Evolutionary conservation across 225 moss, liverwort and hornwort species (phyloP).

Genomic region (Lunularia cruciata): DNA sequence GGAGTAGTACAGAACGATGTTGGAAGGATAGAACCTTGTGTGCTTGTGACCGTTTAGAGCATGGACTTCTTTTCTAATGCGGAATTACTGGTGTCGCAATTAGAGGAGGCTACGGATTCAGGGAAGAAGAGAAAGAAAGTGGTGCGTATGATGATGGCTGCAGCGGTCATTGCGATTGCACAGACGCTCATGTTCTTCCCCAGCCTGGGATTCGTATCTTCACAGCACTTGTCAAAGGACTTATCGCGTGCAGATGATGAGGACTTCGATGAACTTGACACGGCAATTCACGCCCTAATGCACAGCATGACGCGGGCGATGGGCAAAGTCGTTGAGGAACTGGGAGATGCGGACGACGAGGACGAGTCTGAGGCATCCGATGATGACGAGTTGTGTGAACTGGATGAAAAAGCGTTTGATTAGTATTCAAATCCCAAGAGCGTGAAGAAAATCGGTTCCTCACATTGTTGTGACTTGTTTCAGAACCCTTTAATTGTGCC

Average conservation of each 20-base stretch:
- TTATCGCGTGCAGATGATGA: background rate
- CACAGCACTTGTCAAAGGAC: background rate
- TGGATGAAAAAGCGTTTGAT: too few relatives aligned
- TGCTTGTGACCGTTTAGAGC: too few relatives aligned
- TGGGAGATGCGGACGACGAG: background rate
- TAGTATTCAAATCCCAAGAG: too few relatives aligned
- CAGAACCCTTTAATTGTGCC: too few relatives aligned
- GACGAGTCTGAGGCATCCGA: slow-evolving; percentile 7
- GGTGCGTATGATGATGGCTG: slow-evolving; percentile 13
- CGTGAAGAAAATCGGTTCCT: too few relatives aligned
- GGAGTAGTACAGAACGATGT: too few relatives aligned
- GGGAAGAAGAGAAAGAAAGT: slow-evolving; percentile 2
- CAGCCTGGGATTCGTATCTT: slow-evolving; percentile 4
- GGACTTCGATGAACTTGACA: background rate
- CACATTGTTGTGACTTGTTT: too few relatives aligned
- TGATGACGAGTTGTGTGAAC: too few relatives aligned
- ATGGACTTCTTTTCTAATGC: slow-evolving; percentile 9
- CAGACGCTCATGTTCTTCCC: slow-evolving; percentile 11
- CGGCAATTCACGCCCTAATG: background rate
- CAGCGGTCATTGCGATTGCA: background rate
- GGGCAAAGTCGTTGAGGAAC: slow-evolving; percentile 1
- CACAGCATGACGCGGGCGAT: slow-evolving; percentile 12
- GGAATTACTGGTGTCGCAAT: background rate
- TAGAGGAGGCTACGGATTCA: background rate
- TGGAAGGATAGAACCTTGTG: too few relatives aligned